Base-by-base conservation (phyloP, 768 basidiomycete species). In the Agrocybe praecox region DNA sequence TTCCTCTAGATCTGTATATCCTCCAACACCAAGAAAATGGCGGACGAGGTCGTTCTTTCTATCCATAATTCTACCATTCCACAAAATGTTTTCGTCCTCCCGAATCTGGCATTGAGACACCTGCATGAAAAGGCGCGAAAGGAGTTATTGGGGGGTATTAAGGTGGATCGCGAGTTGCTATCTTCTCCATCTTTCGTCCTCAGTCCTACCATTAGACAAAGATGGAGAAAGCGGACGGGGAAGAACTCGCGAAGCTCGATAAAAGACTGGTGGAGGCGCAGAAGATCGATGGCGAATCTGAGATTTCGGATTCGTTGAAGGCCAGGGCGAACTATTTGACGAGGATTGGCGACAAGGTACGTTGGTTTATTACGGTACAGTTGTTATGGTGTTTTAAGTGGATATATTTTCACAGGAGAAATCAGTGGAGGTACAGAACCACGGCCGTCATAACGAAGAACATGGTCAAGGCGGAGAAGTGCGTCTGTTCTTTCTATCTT, bases 281-380 rank as follows among this genome's bases (percentile, higher is more conserved):
- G 75, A 89, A 92, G 76, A 92, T 86, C 2, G 88, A 96, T 66
- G 96, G 96, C 56, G 96, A 98, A 71, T 89, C 89, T 1, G 96
- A 98, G 71, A 92, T 98, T 55, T 87, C 87, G 18, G 96, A 98
- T 64, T 88, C 88, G 1, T 78, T 98, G 40, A 85, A 89, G 55
- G 90, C 89, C 1, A 80, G 87, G 59, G 96, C 96, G 18, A 89
- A 86, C 61, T 94, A 94, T 73, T 69, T 95, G 8, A 93, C 93
- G 11, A 80, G 83, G 62, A 97, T 98, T 63, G 96, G 96, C 2
- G 93, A 96, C 72, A 94, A 80, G 69, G 79, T 78, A 22, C n/a
- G 61, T 44, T 14, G 32, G 14, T 14, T 15, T 14, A 15, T 14
- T n/a, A 15, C 36, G 14, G 14, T 40, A 8, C 33, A 15, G 15